A percentile compares a stretch with the other conserved stretches of the same genome.
These are phyloP conservation scores for Gypsophila paniculata DNA, from an alignment of 179 eudicot species.

Conservation along the genomic window DNA sequence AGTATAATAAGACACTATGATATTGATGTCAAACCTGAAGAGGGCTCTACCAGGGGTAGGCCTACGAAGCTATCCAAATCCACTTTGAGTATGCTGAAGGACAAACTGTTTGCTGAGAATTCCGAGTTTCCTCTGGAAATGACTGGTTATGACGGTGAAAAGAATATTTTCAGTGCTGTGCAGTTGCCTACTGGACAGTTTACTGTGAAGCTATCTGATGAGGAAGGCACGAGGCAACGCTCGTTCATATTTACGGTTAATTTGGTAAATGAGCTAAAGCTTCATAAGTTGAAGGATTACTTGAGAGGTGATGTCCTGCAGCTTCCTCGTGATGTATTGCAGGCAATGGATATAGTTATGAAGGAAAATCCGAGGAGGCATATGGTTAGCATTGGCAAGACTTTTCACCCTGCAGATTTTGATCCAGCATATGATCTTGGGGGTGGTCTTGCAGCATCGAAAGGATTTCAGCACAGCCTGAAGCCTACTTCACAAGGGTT, in stretches of 20 bases:
- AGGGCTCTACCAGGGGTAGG: constrained; percentile 27
- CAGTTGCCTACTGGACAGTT: constrained; percentile 42
- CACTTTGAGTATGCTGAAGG: constrained; percentile 34
- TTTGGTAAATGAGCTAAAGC: constrained; percentile 39
- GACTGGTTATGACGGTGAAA: constrained; percentile 71
- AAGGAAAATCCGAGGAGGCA: constrained; percentile 56
- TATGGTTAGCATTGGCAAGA: constrained; percentile 45
- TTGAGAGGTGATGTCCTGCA: constrained; percentile 31
- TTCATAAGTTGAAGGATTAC: constrained; percentile 53
- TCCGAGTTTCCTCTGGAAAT: constrained; percentile 35
- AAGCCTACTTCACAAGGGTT: constrained; percentile 59
- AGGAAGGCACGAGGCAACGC: constrained; percentile 30
- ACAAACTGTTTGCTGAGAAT: constrained; percentile 39
- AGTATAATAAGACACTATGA: constrained; percentile 47
- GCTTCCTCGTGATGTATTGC: constrained; percentile 61
- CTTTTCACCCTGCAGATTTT: constrained; percentile 32
- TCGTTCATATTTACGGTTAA: constrained; percentile 37
- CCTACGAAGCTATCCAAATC: constrained; percentile 39
- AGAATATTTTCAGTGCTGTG: constrained; percentile 51
- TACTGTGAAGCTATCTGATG: constrained; percentile 44
- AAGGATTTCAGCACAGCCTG: constrained; percentile 56
- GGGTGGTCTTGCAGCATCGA: constrained; percentile 47
- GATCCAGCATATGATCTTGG: constrained; percentile 28
- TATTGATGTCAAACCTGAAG: constrained; percentile 42
- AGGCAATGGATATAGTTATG: constrained; percentile 65